These are phyloP conservation scores for Colletotrichum sp. DNA, from an alignment of 2,329 filamentous ascomycete species.

Conservation along the genomic window DNA sequence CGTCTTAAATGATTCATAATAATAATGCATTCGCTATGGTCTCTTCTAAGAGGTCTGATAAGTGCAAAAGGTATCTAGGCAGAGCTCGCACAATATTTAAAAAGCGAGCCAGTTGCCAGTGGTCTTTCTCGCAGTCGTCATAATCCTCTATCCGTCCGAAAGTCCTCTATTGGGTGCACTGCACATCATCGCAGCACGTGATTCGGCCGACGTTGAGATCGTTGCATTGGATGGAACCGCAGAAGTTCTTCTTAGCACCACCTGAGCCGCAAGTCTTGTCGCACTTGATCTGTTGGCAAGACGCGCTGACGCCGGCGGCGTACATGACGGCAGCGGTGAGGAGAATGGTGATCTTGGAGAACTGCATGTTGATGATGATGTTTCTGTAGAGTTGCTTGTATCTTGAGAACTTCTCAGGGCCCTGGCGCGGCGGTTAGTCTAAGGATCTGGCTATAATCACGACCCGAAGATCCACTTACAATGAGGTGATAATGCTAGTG, in stretches of 20 bases:
- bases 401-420: not conserved
- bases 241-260: not conserved
- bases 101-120: not conserved
- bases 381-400: not conserved
- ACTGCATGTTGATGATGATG: not conserved
- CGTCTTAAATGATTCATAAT: not conserved
- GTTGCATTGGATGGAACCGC: not conserved
- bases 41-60: not conserved
- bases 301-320: not conserved
- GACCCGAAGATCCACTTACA: not conserved
- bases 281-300: not conserved
- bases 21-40: not conserved
- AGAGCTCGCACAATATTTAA: not conserved
- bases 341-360: not conserved
- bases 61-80: not conserved
- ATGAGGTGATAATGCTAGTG: not conserved
- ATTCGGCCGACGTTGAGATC: not conserved
- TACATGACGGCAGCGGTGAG: not conserved
- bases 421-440: not conserved
- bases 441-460: not conserved
- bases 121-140: not conserved
- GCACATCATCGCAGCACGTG: not conserved
- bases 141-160: not conserved
- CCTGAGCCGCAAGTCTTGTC: not conserved
- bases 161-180: not conserved